These are phyloP conservation scores for Prunus mongolica DNA, from an alignment of 306 rosid species.

Conservation along the genomic window DNA sequence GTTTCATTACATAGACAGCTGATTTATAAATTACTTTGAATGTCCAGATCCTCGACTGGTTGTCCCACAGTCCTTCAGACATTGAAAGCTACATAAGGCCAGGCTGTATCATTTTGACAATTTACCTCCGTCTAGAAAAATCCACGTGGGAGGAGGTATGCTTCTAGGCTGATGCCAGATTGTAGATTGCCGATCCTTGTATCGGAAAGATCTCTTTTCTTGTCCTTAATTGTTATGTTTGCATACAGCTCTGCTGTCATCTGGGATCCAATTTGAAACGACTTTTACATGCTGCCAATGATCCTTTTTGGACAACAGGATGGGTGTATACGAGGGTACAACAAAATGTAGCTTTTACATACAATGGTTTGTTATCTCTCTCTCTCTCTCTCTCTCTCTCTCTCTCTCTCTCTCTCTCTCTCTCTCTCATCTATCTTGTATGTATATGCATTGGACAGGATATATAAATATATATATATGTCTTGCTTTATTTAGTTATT, in stretches of 20 bases:
- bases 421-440: background rate
- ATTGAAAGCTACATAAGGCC: slow-evolving; percentile 90
- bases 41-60: slow-evolving; percentile 66
- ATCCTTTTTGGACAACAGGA: slow-evolving; percentile 87
- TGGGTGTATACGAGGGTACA: slow-evolving; percentile 75
- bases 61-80: slow-evolving; percentile 78
- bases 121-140: slow-evolving; percentile 59
- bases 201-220: background rate
- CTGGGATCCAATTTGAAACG: slow-evolving; percentile 64
- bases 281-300: slow-evolving; percentile 53
- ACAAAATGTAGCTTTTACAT: slow-evolving; percentile 65
- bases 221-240: slow-evolving; percentile 10
- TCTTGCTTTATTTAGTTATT: background rate
- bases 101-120: slow-evolving; percentile 77
- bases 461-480: background rate
- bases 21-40: slow-evolving; percentile 13
- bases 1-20: slow-evolving; percentile 12
- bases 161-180: background rate
- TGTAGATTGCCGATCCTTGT: background rate
- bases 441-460: background rate
- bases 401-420: background rate
- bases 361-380: slow-evolving; percentile 60
- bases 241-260: slow-evolving; percentile 58
- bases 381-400: background rate
- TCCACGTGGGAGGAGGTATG: slow-evolving; percentile 79